These are phyloP conservation scores for Abrus precatorius DNA, from an alignment of 306 rosid species.

Conservation along the genomic window DNA sequence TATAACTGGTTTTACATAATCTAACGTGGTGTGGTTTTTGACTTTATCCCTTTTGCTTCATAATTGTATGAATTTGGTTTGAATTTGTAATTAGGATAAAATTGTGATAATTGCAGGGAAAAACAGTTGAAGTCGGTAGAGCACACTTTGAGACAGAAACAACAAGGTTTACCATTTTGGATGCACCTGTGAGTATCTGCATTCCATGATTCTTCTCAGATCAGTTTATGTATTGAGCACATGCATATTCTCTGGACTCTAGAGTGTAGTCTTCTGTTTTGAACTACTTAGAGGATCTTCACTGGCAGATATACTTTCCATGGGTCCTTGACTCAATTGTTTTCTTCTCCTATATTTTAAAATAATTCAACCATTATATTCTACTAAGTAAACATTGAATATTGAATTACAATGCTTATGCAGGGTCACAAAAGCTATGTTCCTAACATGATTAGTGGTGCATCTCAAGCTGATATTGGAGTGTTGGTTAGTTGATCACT, in stretches of 20 bases:
- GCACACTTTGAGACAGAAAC: conserved; percentile 96
- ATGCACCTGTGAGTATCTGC: conserved; percentile 89
- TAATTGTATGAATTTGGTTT: conserved; percentile 19
- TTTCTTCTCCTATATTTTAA: conserved; percentile 11
- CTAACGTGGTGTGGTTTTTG: conserved; percentile 29
- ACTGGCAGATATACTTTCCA: not conserved
- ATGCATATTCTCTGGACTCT: conserved; percentile 28
- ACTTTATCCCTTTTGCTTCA: not conserved
- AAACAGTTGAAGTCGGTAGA: conserved; percentile 98
- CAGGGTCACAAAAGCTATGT: conserved; percentile 99
- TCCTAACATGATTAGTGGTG: conserved; percentile 99
- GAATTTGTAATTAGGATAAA: conserved; percentile 32
- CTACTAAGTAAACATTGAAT: conserved; percentile 18
- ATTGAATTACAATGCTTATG: conserved; percentile 40
- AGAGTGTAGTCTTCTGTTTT: conserved; percentile 17
- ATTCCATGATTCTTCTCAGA: conserved; percentile 33
- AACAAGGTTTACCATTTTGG: conserved; percentile 91
- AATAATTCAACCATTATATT: conserved; percentile 27
- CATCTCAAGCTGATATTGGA: conserved; percentile 98
- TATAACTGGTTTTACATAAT: not conserved
- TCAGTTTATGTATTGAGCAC: not conserved
- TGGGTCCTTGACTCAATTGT: conserved; percentile 8
- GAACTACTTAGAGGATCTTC: conserved; percentile 4
- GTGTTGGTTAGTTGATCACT: conserved; percentile 77
- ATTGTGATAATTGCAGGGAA: conserved; percentile 70